Percentiles rank a stretch among this genome's conserved stretches.
Conservation (phyloP, 257 asterid genomes). For the Nicotiana noctiflora region DNA sequence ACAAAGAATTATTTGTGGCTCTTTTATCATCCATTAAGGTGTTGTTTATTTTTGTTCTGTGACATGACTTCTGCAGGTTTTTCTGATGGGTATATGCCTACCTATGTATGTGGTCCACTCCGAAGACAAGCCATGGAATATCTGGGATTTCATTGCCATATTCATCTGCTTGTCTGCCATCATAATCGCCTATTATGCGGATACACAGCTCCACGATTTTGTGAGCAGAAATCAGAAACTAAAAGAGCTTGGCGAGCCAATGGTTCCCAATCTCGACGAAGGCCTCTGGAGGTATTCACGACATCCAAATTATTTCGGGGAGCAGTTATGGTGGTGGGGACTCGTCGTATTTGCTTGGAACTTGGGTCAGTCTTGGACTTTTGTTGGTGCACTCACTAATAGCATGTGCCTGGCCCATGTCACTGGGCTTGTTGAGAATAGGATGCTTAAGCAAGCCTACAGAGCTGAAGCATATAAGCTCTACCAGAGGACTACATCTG, state of each 20-base stretch:
- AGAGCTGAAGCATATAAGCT: constrained; percentile 65
- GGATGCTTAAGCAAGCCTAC: constrained; percentile 65
- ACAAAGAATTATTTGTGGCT: neutral
- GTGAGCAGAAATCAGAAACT: constrained; percentile 43
- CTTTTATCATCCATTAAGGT: neutral
- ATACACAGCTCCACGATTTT: constrained; percentile 68
- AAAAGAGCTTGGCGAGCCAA: constrained; percentile 39
- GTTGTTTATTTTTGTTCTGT: neutral
- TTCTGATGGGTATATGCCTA: constrained; percentile 72
- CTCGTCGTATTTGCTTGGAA: constrained; percentile 63
- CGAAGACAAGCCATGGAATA: constrained; percentile 30
- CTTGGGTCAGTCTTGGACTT: constrained; percentile 57
- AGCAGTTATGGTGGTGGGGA: constrained; percentile 99
- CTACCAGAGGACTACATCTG: constrained; percentile 68
- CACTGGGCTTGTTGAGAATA: constrained; percentile 72
- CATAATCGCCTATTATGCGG: constrained; percentile 57
- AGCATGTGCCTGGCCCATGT: constrained; percentile 80
- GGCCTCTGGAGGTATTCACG: constrained; percentile 83
- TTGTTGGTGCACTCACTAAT: constrained; percentile 59
- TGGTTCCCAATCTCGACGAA: constrained; percentile 56
- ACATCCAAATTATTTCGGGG: constrained; percentile 92
- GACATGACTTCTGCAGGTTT: constrained; percentile 38
- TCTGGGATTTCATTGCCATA: constrained; percentile 58
- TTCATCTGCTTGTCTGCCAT: constrained; percentile 57
- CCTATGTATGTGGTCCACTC: constrained; percentile 70